These are phyloP conservation scores for Cercophora sp. DNA, from an alignment of 495 filamentous ascomycete genomes.

Conservation along the genomic window DNA sequence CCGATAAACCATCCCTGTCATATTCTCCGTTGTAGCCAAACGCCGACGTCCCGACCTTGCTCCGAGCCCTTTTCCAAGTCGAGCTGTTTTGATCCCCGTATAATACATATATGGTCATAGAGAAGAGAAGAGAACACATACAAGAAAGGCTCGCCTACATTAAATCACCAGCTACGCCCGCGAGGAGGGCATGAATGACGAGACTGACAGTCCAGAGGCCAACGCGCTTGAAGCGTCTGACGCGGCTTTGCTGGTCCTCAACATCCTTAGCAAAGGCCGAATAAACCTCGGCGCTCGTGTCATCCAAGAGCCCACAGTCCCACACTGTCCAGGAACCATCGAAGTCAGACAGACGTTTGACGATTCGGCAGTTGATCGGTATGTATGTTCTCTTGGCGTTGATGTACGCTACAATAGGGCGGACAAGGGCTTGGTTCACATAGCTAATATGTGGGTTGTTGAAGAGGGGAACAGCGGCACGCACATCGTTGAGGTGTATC, in stretches of 20 bases:
- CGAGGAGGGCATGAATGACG: constrained; percentile 87
- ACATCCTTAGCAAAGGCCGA: constrained; percentile 87
- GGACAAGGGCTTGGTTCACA: constrained; percentile 89
- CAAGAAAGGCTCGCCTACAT: constrained; percentile 26
- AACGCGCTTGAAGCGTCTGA: constrained; percentile 88
- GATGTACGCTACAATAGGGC: constrained; percentile 98
- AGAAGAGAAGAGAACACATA: constrained; percentile 9
- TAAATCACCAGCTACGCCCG: constrained; percentile 88
- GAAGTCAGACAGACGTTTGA: constrained; percentile 82
- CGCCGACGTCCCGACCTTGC: not conserved
- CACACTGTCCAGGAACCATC: constrained; percentile 94
- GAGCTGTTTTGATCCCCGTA: not conserved
- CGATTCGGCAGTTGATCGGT: constrained; percentile 87
- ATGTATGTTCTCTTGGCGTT: constrained; percentile 92
- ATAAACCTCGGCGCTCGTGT: constrained; percentile 90
- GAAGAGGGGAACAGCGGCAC: constrained; percentile 87
- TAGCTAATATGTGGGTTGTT: constrained; percentile 80
- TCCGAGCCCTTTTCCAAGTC: not conserved
- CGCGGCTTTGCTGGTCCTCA: constrained; percentile 75
- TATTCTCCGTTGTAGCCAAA: not conserved
- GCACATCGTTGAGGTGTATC: constrained; percentile 86
- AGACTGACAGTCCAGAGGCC: constrained; percentile 92
- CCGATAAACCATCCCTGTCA: too few relatives aligned
- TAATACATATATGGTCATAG: constrained; percentile 3
- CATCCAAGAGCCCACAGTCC: constrained; percentile 92